Percentiles rank a stretch among this genome's conserved stretches.
Evolutionary conservation across 805 yeast species (phyloP).

Genomic region (Zygosaccharomyces bailii): DNA sequence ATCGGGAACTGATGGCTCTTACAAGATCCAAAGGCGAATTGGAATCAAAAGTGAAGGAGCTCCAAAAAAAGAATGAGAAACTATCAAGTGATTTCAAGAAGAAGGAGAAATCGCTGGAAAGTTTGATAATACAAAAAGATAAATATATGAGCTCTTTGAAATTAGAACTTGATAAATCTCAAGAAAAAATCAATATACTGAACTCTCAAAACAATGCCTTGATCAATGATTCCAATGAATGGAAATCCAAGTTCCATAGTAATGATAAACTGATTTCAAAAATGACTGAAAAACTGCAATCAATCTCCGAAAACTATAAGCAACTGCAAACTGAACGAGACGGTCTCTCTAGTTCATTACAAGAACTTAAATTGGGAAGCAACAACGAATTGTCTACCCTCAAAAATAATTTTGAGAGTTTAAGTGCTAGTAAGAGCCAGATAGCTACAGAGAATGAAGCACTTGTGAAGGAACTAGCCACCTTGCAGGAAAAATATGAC

Average conservation of each 20-base stretch:
- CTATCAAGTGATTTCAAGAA: slow-evolving; percentile 26
- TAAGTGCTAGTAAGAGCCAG: slow-evolving; percentile 12
- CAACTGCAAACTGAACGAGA: slow-evolving; percentile 29
- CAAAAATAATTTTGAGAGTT: slow-evolving; percentile 8
- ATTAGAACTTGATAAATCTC: slow-evolving; percentile 1
- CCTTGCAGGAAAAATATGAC: slow-evolving; percentile 1
- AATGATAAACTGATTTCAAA: slow-evolving; percentile 40
- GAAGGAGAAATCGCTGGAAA: slow-evolving; percentile 21
- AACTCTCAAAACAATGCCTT: slow-evolving; percentile 25
- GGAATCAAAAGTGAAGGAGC: slow-evolving; percentile 41
- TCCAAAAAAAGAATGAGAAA: slow-evolving; percentile 46
- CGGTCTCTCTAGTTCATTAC: slow-evolving; percentile 17
- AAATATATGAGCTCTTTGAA: slow-evolving; percentile 7
- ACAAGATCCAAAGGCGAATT: slow-evolving; percentile 55
- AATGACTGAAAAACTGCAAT: slow-evolving; percentile 45
- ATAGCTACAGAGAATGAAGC: slow-evolving; percentile 12
- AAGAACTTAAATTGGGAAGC: slow-evolving; percentile 11
- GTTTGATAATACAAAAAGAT: slow-evolving; percentile 21
- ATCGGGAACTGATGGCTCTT: slow-evolving; percentile 69
- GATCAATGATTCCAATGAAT: slow-evolving; percentile 26
- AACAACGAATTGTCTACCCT: slow-evolving; percentile 13
- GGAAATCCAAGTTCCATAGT: slow-evolving; percentile 29
- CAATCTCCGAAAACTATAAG: slow-evolving; percentile 38
- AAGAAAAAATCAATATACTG: background rate
- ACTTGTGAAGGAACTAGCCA: slow-evolving; percentile 5